Conservation (phyloP, 2,329 filamentous ascomycete genomes). For the Trichoderma pleuroti region DNA sequence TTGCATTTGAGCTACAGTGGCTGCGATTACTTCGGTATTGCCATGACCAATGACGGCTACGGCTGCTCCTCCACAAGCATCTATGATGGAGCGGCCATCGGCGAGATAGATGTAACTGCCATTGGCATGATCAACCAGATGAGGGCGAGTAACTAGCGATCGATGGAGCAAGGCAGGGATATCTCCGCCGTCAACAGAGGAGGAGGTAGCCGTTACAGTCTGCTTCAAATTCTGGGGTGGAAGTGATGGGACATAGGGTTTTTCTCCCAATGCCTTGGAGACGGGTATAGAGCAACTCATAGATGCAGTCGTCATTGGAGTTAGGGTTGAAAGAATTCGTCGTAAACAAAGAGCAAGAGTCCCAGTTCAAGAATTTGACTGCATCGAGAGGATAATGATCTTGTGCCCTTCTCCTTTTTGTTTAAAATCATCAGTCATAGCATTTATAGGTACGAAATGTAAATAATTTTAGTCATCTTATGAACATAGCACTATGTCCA, state of each 20-base stretch:
- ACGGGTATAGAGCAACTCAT: background rate
- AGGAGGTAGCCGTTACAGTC: background rate
- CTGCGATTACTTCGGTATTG: constrained; percentile 51
- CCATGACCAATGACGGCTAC: constrained; percentile 64
- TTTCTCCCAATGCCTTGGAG: background rate
- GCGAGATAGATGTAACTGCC: constrained; percentile 32
- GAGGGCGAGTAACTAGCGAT: background rate
- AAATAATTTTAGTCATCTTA: background rate
- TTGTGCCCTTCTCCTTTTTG: background rate
- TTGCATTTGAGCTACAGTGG: constrained; percentile 52
- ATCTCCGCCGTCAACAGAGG: background rate
- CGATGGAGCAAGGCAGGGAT: background rate
- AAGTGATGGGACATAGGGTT: background rate
- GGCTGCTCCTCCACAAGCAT: constrained; percentile 32
- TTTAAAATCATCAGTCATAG: background rate
- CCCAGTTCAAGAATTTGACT: too few relatives aligned
- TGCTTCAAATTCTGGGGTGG: background rate
- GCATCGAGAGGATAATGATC: background rate
- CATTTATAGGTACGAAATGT: background rate
- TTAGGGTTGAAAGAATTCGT: background rate
- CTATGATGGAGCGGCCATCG: background rate
- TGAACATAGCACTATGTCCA: background rate
- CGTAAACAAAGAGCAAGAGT: background rate
- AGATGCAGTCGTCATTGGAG: background rate
- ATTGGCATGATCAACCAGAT: background rate